Evolutionary conservation across 108 stramenopile genomes (phyloP), one percentile per base, ranked within the genome.

Genomic region (Pseudonitzschia pungens): DNA sequence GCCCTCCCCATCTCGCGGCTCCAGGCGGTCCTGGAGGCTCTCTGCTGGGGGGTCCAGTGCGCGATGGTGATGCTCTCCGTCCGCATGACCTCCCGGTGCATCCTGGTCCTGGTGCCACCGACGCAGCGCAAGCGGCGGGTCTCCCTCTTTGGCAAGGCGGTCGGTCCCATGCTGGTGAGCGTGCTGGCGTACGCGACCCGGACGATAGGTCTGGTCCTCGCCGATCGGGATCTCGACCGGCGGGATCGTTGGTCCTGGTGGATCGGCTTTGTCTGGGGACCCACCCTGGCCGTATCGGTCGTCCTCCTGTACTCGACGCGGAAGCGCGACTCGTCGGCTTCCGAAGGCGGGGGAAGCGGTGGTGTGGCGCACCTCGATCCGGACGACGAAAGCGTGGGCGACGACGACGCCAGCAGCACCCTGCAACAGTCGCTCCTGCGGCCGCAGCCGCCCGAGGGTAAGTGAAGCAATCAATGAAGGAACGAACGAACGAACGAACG

Each of bases 241-340:
- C 69, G 73, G 6, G 69, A 60, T 9, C 62, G 59, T 6, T 76
- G 75, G 73, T 40, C 28, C 9, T 79, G 78, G 78, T 74, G 71
- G 71, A 65, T 79, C 43, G 43, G 50, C 24, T 79, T 75, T 65
- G 65, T 31, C 16, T 79, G 78, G 78, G 20, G 22, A 10, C 78
- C 78, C 22, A 75, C 78, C 4, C 16, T 69, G 29, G 33, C 68
- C 7, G 68, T 71, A 3, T 50, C 54, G 11, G 21, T 63, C 31
- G 57, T 58, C 24, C 59, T 74, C 1, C 64, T 79, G 26, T 79
- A 79, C 59, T 56, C 72, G 28, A 68, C 64, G 15, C 78, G 78
- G 15, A 70, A 71, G 70, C 73, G 78, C 52, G 78, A 79, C 44
- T 32, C 18, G 14, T 2, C 36, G 36, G 6, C 2, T 36, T n/a